Evolutionary conservation across 805 yeast species (phyloP).

Genomic region (Metschnikowia colocasiae): DNA sequence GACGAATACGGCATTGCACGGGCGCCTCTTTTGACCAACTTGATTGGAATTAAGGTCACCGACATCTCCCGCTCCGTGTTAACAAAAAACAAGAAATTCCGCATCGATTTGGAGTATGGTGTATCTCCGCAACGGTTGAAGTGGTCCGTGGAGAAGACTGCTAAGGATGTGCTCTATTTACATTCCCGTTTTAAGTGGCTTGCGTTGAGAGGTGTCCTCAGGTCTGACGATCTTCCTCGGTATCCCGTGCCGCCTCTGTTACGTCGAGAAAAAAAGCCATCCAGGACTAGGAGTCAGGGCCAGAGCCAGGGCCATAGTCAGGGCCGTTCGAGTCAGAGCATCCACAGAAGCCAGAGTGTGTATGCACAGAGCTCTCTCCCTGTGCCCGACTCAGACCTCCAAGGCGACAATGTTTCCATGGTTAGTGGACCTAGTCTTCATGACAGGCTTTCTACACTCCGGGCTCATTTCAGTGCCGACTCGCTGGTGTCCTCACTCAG

Average conservation of each 20-base stretch:
- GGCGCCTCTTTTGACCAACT: slow-evolving; percentile 76
- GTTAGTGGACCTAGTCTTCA: slow-evolving; percentile 21
- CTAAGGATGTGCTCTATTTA: slow-evolving; percentile 66
- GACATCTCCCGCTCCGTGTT: slow-evolving; percentile 42
- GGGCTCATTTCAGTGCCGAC: slow-evolving; percentile 29
- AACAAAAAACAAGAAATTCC: slow-evolving; percentile 46
- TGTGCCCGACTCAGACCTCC: background rate
- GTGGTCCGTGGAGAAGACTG: slow-evolving; percentile 76
- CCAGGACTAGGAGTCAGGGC: background rate
- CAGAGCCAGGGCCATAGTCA: background rate
- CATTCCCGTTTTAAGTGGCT: slow-evolving; percentile 63
- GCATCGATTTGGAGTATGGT: slow-evolving; percentile 85
- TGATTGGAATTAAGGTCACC: slow-evolving; percentile 62
- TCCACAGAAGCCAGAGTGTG: background rate
- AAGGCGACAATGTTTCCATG: slow-evolving; percentile 21
- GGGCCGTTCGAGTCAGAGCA: background rate
- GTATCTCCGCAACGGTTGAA: slow-evolving; percentile 71
- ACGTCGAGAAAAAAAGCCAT: slow-evolving; percentile 11
- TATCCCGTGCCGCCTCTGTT: slow-evolving; percentile 40
- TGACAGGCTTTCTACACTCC: slow-evolving; percentile 26
- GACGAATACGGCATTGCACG: slow-evolving; percentile 76
- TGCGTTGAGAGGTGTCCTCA: slow-evolving; percentile 18
- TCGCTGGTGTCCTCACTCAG: slow-evolving; percentile 21
- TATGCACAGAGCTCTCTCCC: background rate
- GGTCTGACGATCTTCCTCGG: slow-evolving; percentile 42